Evolutionary conservation across 192 early-diverging fungal genomes (phyloP).

Genomic region (Dimargaris xerosporica): DNA sequence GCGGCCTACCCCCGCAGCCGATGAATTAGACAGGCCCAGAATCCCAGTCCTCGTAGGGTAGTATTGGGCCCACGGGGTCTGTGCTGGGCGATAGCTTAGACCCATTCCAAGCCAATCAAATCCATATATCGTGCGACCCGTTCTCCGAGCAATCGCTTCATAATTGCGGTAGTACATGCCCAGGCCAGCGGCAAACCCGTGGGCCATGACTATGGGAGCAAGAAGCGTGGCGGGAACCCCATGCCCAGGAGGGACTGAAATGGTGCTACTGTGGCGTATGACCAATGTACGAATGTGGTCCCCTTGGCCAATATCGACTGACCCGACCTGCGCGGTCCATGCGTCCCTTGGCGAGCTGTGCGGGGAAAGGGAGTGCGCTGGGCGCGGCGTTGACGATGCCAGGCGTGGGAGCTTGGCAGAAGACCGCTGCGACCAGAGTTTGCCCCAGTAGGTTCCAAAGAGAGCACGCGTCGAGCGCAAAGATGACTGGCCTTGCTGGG

Average conservation of each 20-base stretch:
- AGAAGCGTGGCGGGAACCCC: neutral
- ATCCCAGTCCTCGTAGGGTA: neutral
- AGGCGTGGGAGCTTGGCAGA: too few relatives aligned
- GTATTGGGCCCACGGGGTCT: slow-evolving; percentile 25
- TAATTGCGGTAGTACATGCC: slow-evolving; percentile 33
- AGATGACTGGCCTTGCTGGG: too few relatives aligned
- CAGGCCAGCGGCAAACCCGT: slow-evolving; percentile 29
- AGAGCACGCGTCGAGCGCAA: too few relatives aligned
- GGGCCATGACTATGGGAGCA: slow-evolving; percentile 19
- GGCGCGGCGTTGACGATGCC: too few relatives aligned
- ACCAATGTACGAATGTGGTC: neutral
- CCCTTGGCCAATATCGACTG: neutral
- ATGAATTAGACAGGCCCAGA: neutral
- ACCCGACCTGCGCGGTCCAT: neutral
- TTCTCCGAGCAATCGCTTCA: slow-evolving; percentile 21
- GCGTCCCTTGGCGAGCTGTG: neutral
- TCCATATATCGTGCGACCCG: slow-evolving; percentile 19
- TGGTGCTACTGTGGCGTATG: neutral
- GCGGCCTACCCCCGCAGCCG: slow-evolving; percentile 22
- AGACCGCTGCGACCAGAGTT: too few relatives aligned
- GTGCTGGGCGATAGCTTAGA: slow-evolving; percentile 56
- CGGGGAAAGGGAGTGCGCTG: too few relatives aligned
- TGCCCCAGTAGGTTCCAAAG: too few relatives aligned
- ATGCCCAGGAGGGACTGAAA: neutral
- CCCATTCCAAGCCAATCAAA: slow-evolving; percentile 96